Percentiles rank a stretch among this genome's conserved stretches.
These are phyloP conservation scores for Peterozyma xylosa DNA, from an alignment of 805 yeast species.

Conservation along the genomic window DNA sequence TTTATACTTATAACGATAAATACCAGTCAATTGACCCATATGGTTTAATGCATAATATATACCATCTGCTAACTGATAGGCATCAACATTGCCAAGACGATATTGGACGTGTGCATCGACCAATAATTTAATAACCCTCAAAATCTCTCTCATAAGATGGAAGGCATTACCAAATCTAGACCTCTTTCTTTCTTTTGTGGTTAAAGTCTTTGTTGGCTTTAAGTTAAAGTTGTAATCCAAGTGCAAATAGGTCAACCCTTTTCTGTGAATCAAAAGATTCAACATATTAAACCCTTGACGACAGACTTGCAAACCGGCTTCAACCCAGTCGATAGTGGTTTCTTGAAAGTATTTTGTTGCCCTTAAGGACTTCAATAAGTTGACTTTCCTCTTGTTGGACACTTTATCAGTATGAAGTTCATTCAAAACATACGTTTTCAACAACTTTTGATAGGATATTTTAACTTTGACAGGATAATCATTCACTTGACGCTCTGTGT, in stretches of 20 bases:
- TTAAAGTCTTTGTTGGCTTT: slow-evolving; percentile 92
- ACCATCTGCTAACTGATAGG: slow-evolving; percentile 94
- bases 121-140: slow-evolving; percentile 73
- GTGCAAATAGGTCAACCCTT: slow-evolving; percentile 87
- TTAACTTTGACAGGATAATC: slow-evolving; percentile 68
- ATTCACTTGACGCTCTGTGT: slow-evolving; percentile 56
- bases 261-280: slow-evolving; percentile 79
- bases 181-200: slow-evolving; percentile 93
- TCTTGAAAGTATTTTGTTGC: slow-evolving; percentile 85
- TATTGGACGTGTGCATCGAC: slow-evolving; percentile 94
- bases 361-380: slow-evolving; percentile 57
- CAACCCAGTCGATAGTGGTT: slow-evolving; percentile 96
- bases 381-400: slow-evolving; percentile 40
- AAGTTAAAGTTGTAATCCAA: slow-evolving; percentile 92
- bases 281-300: slow-evolving; percentile 93
- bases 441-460: slow-evolving; percentile 82
- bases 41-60: slow-evolving; percentile 85
- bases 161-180: slow-evolving; percentile 96
- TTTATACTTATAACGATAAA: slow-evolving; percentile 91
- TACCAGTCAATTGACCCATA: slow-evolving; percentile 92
- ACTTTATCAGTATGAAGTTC: slow-evolving; percentile 47
- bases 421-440: slow-evolving; percentile 68
- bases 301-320: slow-evolving; percentile 92
- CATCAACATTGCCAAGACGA: slow-evolving; percentile 84
- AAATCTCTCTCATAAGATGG: slow-evolving; percentile 84